Base-by-base conservation (phyloP, 2,329 filamentous ascomycete genomes). In the Neodidymelliopsis sp. region DNA sequence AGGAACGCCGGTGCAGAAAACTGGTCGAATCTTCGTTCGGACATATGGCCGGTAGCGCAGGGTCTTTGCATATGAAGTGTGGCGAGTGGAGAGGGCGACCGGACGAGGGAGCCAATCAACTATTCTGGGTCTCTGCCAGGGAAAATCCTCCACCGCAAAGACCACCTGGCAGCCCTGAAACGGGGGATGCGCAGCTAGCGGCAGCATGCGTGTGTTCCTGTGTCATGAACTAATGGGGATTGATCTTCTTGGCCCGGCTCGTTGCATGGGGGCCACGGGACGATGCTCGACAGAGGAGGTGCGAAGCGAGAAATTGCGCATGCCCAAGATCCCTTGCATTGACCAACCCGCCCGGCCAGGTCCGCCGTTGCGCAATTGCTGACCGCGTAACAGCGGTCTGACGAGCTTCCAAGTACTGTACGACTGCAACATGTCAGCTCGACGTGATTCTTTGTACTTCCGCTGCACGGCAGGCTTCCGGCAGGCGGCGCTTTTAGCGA, bases 71-170 rank as follows among this genome's bases (percentile, higher is more conserved):
- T 11, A 29, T 12, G 27, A 33, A 24, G n/a, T 31, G 27, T 15
- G 42, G 27, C 16, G 30, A 31, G 27, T 45, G 42, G 48, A 35
- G 25, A 35, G 5, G 35, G 35, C n/a, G 23, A 36, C 40, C 47
- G 36, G 13, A 30, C 9, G 18, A 12, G 12, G n/a, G 6, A 31
- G 15, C 47, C 40, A 50, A 44, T 50, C 15, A 23, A 4, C 25
- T 20, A 1, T 13, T 7, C 3, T 15, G 28, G 22, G 24, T 22
- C 34, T 15, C 27, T 33, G 29, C 18, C 41, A 20, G 35, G 16
- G 24, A 24, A 50, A 40, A 50, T 50, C 47, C 35, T 44, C 47
- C 47, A 40, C 36, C 16, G 40, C 47, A 45, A 12, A 45, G 47
- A 23, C 29, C 40, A 30, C 33, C 28, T 39, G 19, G 35, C 15